phyloP scores from a whole-genome alignment of 495 filamentous ascomycete species.

The Aspergillus biplanus region DNA sequence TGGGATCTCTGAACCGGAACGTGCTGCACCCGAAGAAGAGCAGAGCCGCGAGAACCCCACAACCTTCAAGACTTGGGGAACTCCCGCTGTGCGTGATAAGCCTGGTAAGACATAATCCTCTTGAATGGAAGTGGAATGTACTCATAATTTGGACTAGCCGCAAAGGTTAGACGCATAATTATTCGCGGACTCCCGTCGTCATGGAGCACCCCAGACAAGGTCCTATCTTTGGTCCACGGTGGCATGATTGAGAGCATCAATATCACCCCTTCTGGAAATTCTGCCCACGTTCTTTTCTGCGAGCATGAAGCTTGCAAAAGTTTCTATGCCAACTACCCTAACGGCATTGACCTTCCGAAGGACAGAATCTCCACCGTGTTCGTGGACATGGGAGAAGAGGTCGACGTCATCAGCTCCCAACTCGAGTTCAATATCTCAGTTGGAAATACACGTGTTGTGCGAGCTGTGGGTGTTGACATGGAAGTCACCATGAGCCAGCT shows the following conservation, averaged over 20 bases:
- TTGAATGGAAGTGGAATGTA: conserved; percentile 10
- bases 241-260: conserved; percentile 44
- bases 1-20: conserved; percentile 6
- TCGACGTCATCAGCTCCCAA: conserved; percentile 42
- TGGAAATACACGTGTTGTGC: conserved; percentile 45
- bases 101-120: conserved; percentile 27
- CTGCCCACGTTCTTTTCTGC: conserved; percentile 46
- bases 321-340: conserved; percentile 45
- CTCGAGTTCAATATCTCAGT: conserved; percentile 37
- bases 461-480: conserved; percentile 41
- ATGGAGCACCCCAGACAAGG: conserved; percentile 33
- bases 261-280: conserved; percentile 20
- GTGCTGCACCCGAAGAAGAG: not conserved
- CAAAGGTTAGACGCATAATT: conserved; percentile 36
- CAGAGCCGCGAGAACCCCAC: conserved; percentile 30
- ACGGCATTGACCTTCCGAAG: conserved; percentile 44
- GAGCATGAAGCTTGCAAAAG: conserved; percentile 39
- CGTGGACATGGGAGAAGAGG: conserved; percentile 39
- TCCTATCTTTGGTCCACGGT: conserved; percentile 48
- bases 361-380: conserved; percentile 32
- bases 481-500: conserved; percentile 36
- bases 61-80: conserved; percentile 34
- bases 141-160: conserved; percentile 26
- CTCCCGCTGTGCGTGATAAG: conserved; percentile 26
- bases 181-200: conserved; percentile 41